Evolutionary conservation across 1,284 basidiomycete species (phyloP).

Genomic region (Tilletiopsis washingtonensis): DNA sequence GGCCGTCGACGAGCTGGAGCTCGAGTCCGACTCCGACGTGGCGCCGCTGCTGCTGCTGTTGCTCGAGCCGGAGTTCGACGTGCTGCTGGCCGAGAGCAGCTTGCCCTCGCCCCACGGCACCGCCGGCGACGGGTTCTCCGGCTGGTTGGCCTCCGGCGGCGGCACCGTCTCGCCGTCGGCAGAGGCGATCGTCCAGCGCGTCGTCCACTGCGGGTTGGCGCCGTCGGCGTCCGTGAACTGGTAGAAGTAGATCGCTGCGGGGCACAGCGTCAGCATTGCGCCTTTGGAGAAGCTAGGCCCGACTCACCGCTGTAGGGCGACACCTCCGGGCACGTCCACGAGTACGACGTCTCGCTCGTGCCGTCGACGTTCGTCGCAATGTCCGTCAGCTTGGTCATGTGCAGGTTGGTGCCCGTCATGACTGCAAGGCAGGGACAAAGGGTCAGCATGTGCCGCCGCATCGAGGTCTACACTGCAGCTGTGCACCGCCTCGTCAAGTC

Average conservation of each 20-base stretch:
- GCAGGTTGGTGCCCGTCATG: constrained; percentile 66
- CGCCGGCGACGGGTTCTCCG: constrained; percentile 49
- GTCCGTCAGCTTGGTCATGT: constrained; percentile 64
- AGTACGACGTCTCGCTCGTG: constrained; percentile 53
- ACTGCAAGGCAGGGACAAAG: constrained; percentile 39
- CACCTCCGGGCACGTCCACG: constrained; percentile 67
- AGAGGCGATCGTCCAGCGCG: constrained; percentile 68
- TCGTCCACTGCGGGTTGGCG: constrained; percentile 61
- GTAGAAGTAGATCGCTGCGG: constrained; percentile 23
- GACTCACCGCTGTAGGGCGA: constrained; percentile 47
- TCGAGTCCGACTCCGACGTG: neutral
- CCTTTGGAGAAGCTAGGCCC: neutral
- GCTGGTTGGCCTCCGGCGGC: constrained; percentile 56
- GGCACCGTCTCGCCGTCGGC: constrained; percentile 53
- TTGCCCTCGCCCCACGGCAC: constrained; percentile 66
- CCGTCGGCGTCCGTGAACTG: constrained; percentile 35
- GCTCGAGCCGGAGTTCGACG: neutral
- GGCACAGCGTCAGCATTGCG: neutral
- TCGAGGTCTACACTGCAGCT: too few relatives aligned
- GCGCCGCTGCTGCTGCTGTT: neutral
- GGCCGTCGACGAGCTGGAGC: neutral
- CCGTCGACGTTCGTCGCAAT: constrained; percentile 59
- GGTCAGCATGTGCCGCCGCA: too few relatives aligned
- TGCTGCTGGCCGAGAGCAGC: constrained; percentile 50
- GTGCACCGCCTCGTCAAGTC: too few relatives aligned